These are phyloP conservation scores for Citrullus colocynthis DNA, from an alignment of 306 rosid genomes.

Conservation along the genomic window DNA sequence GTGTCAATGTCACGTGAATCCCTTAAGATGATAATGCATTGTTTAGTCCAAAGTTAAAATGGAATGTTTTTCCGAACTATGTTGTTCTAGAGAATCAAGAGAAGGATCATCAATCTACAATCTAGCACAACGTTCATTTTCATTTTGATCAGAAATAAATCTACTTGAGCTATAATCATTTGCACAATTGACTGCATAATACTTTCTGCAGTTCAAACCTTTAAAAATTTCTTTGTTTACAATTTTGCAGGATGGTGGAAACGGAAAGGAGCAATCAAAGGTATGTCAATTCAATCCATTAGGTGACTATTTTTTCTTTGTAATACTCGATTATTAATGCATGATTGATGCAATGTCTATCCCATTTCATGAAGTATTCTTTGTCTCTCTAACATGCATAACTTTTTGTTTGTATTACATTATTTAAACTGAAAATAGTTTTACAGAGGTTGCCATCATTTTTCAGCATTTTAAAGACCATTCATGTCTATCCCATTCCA, in stretches of 20 bases:
- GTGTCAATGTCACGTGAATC: background rate
- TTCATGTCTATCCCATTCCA: constrained; percentile 6
- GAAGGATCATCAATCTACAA: background rate
- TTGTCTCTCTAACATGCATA: background rate
- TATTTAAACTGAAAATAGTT: no score
- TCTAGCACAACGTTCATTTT: background rate
- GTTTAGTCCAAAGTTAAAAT: background rate
- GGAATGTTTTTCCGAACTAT: background rate
- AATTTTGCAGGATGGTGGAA: background rate
- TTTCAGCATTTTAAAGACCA: background rate
- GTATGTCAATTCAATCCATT: background rate
- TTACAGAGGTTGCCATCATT: background rate
- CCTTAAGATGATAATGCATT: background rate
- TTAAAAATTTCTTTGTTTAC: background rate
- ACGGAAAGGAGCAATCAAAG: background rate
- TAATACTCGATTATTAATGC: background rate
- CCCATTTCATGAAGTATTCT: background rate
- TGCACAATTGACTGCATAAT: background rate
- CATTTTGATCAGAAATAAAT: background rate
- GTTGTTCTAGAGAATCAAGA: background rate
- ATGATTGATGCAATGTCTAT: background rate
- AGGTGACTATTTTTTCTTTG: background rate
- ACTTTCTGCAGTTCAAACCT: background rate
- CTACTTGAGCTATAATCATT: background rate
- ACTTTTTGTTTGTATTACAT: no score